Conservation (phyloP, 2,329 filamentous ascomycete species). For the Akanthomyces lecanii region DNA sequence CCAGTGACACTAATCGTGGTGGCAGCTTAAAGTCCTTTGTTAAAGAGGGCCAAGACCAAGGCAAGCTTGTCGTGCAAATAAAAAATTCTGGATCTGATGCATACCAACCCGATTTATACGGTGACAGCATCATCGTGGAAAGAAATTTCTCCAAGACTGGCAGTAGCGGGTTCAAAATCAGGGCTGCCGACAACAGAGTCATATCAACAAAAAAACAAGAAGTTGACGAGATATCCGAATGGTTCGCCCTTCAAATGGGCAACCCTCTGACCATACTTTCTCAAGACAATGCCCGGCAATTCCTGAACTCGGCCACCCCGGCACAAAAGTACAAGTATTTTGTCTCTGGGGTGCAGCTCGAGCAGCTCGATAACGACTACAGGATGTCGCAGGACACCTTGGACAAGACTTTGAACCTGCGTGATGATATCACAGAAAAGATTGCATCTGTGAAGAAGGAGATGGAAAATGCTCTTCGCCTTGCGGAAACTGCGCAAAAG, state of each 20-base stretch:
- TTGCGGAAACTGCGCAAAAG: constrained; percentile 61
- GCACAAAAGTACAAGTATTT: constrained; percentile 95
- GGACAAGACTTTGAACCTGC: constrained; percentile 53
- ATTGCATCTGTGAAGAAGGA: constrained; percentile 35
- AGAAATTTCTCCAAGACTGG: constrained; percentile 76
- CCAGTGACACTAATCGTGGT: constrained; percentile 86
- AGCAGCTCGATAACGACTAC: constrained; percentile 90
- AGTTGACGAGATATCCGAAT: constrained; percentile 89
- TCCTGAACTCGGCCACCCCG: constrained; percentile 79
- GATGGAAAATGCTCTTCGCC: constrained; percentile 57
- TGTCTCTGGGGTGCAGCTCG: constrained; percentile 86
- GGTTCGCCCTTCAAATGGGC: constrained; percentile 88
- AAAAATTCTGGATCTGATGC: constrained; percentile 86
- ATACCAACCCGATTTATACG: constrained; percentile 78
- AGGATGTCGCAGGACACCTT: constrained; percentile 74
- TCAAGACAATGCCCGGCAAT: constrained; percentile 91
- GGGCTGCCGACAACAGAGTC: constrained; percentile 62
- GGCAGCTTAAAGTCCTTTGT: constrained; percentile 86
- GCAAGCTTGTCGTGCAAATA: constrained; percentile 74
- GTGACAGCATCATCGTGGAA: constrained; percentile 83
- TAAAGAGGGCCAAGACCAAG: constrained; percentile 78
- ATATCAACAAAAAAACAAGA: constrained; percentile 82
- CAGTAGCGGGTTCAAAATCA: constrained; percentile 80
- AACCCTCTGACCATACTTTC: constrained; percentile 95
- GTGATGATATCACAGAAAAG: constrained; percentile 34